These are phyloP conservation scores for Nakazawaea wickerhamii DNA, from an alignment of 805 yeast species.

Conservation along the genomic window DNA sequence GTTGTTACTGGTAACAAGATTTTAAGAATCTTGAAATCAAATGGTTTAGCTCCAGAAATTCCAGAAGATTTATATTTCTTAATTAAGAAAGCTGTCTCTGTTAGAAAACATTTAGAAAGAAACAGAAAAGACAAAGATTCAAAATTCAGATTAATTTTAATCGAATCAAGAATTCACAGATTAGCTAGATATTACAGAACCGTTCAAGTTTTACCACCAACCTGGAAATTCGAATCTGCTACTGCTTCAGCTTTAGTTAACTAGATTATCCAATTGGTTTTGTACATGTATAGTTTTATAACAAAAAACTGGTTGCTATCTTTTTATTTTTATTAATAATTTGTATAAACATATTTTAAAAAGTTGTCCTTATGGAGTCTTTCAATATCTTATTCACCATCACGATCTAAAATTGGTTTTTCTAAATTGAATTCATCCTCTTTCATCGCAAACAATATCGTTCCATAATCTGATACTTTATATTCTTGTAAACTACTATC, in stretches of 20 bases:
- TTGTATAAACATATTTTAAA: background rate
- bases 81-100: constrained; percentile 99
- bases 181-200: constrained; percentile 99
- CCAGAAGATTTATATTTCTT: constrained; percentile 99
- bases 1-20: constrained; percentile 99
- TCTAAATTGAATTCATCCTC: constrained; percentile 31
- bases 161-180: constrained; percentile 99
- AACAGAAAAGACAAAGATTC: constrained; percentile 99
- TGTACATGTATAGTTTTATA: constrained; percentile 15
- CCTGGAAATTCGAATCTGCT: constrained; percentile 99
- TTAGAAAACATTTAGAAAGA: constrained; percentile 99
- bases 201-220: constrained; percentile 97
- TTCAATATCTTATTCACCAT: constrained; percentile 2
- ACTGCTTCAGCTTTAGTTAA: constrained; percentile 99
- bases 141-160: constrained; percentile 99
- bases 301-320: constrained; percentile 6
- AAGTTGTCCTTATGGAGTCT: no score
- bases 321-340: background rate
- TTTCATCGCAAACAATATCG: constrained; percentile 34
- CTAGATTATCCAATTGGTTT: constrained; percentile 44
- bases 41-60: constrained; percentile 99
- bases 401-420: constrained; percentile 16
- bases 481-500: constrained; percentile 26
- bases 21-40: constrained; percentile 97
- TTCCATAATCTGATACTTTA: constrained; percentile 33